Evolutionary conservation across 1,284 basidiomycete species (phyloP).

Genomic region (Phenoliferia sp.): DNA sequence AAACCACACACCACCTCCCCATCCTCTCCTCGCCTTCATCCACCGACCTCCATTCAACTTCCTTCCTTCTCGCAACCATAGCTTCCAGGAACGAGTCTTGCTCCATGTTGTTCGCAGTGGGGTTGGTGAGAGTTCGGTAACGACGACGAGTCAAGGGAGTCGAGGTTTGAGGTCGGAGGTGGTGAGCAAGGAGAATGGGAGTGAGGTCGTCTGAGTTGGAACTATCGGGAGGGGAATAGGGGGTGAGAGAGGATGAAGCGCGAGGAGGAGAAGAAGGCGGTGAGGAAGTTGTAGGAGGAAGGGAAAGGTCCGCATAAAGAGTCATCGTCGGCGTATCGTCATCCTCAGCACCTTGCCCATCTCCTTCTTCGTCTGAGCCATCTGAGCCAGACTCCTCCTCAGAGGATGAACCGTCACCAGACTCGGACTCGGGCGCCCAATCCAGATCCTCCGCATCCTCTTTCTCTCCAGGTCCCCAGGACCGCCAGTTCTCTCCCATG

Average conservation of each 20-base stretch:
- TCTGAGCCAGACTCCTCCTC: no score
- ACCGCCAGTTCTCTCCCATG: neutral
- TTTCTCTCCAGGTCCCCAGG: neutral
- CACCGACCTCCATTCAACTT: neutral
- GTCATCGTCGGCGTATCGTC: constrained; percentile 1
- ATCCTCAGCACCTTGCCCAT: neutral
- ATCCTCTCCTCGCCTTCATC: neutral
- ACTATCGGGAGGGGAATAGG: neutral
- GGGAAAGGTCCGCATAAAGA: neutral
- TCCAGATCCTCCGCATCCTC: constrained; percentile 12
- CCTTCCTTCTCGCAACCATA: neutral
- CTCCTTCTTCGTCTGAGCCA: neutral
- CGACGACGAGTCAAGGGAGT: constrained; percentile 17
- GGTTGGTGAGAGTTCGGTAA: constrained; percentile 6
- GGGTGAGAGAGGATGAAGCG: neutral
- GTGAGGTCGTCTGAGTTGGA: constrained; percentile 1
- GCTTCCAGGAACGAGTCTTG: constrained; percentile 4
- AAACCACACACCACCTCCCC: constrained; percentile 25
- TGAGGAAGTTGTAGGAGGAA: neutral
- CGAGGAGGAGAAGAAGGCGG: neutral
- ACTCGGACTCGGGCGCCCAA: neutral
- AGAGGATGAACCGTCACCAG: neutral
- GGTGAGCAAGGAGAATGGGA: constrained; percentile 29
- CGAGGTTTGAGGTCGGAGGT: constrained; percentile 1
- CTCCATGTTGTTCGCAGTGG: neutral